Percentiles rank a stretch among this genome's conserved stretches.
These are phyloP conservation scores for Malassezia slooffiae DNA, from an alignment of 1,284 basidiomycete species.

Conservation along the genomic window DNA sequence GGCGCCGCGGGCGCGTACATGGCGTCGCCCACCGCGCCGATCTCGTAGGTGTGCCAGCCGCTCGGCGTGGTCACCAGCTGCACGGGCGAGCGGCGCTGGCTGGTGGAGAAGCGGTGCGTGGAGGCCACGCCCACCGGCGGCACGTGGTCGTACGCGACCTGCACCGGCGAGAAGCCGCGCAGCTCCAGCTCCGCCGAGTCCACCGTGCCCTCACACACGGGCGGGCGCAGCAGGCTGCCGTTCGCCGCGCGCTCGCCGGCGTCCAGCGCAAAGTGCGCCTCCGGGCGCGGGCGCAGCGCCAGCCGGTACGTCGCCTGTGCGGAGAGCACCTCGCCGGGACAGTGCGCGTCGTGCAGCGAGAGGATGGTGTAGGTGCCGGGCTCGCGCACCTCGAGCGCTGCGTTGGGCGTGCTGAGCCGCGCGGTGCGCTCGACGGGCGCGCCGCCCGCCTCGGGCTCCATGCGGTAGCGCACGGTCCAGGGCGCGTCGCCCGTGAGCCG, in stretches of 20 bases:
- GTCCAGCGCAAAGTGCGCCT: constrained; percentile 34
- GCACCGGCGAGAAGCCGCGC: constrained; percentile 52
- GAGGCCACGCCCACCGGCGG: constrained; percentile 14
- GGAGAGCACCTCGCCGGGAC: constrained; percentile 61
- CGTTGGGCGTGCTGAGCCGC: constrained; percentile 59
- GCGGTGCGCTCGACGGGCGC: constrained; percentile 48
- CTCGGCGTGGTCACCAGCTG: constrained; percentile 68
- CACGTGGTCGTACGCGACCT: constrained; percentile 26
- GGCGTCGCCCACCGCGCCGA: constrained; percentile 74
- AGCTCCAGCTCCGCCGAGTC: constrained; percentile 71
- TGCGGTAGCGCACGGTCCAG: constrained; percentile 62
- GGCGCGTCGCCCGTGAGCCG: constrained; percentile 44
- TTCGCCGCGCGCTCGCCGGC: constrained; percentile 20
- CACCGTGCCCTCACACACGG: constrained; percentile 68
- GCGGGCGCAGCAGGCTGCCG: constrained; percentile 52
- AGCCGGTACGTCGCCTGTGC: constrained; percentile 61
- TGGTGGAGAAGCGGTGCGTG: constrained; percentile 59
- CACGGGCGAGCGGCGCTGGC: constrained; percentile 68
- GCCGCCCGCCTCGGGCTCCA: constrained; percentile 48
- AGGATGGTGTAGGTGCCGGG: constrained; percentile 67
- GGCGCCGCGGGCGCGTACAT: constrained; percentile 52
- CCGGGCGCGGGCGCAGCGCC: constrained; percentile 63
- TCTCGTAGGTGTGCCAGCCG: constrained; percentile 75
- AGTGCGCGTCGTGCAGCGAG: constrained; percentile 67
- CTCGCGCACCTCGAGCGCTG: constrained; percentile 58